phyloP scores from a whole-genome alignment of 192 early-diverging fungal species.

The Borealophlyctis nickersoniae region DNA sequence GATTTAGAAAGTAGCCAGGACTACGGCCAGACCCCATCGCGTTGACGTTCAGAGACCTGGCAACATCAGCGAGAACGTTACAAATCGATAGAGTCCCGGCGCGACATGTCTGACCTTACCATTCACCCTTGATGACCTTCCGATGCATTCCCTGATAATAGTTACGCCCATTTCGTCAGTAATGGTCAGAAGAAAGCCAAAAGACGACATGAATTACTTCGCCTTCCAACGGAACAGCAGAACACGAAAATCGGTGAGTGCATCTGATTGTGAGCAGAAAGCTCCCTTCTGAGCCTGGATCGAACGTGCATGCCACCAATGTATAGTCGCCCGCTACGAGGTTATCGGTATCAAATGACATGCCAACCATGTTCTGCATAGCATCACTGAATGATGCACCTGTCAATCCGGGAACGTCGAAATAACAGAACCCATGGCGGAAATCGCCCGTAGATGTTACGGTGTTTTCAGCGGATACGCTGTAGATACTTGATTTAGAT shows the following conservation, averaged over 20 bases:
- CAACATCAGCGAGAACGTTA: too few species aligned
- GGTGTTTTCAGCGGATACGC: slow-evolving; percentile 55
- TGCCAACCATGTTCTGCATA: too few species aligned
- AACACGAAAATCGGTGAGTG: not conserved
- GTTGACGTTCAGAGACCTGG: not conserved
- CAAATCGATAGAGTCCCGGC: too few species aligned
- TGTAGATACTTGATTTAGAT: too few species aligned
- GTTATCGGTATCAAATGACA: too few species aligned
- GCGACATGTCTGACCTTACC: too few species aligned
- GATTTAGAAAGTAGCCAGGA: not conserved
- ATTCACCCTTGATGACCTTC: not conserved
- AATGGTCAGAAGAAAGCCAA: not conserved
- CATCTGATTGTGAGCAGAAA: slow-evolving; percentile 55
- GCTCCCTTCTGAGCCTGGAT: slow-evolving; percentile 63
- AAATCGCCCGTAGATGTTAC: slow-evolving; percentile 73
- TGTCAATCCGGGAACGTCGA: slow-evolving; percentile 56
- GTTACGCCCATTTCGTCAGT: too few species aligned
- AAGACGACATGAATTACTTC: not conserved
- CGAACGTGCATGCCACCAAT: slow-evolving; percentile 74
- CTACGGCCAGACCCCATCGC: not conserved
- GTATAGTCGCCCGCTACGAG: slow-evolving; percentile 71
- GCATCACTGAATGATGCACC: slow-evolving; percentile 27
- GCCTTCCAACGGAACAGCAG: not conserved
- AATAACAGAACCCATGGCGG: slow-evolving; percentile 72
- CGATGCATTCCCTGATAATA: not conserved